Percentiles rank a stretch among this genome's conserved stretches.
These are phyloP conservation scores for Ophiocordyceps camponoti-floridani DNA, from an alignment of 2,329 filamentous ascomycete species.

Conservation along the genomic window DNA sequence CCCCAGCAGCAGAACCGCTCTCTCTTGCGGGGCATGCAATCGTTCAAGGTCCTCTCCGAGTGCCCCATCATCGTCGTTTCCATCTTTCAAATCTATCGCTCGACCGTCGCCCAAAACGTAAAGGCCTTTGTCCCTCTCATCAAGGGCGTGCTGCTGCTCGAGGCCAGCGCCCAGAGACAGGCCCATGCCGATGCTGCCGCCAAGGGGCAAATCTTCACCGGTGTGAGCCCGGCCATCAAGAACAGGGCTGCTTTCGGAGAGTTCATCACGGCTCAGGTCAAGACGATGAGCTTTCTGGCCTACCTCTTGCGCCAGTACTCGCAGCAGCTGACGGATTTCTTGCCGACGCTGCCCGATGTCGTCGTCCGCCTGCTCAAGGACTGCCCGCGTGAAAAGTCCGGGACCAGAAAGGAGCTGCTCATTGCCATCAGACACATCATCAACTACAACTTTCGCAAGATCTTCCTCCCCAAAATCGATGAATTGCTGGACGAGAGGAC, in stretches of 20 bases:
- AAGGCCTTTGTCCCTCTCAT: slow-evolving; percentile 87
- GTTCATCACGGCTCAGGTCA: slow-evolving; percentile 94
- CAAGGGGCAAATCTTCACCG: slow-evolving; percentile 70
- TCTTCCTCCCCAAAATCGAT: slow-evolving; percentile 88
- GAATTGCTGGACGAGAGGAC: slow-evolving; percentile 88
- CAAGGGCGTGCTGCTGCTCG: slow-evolving; percentile 71
- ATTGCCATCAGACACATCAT: slow-evolving; percentile 97
- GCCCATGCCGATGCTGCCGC: slow-evolving; percentile 73
- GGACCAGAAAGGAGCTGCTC: slow-evolving; percentile 81
- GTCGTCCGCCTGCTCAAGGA: slow-evolving; percentile 85
- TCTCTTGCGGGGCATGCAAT: slow-evolving; percentile 86
- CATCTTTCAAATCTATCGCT: slow-evolving; percentile 84
- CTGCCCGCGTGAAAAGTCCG: slow-evolving; percentile 85
- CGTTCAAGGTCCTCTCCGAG: slow-evolving; percentile 94
- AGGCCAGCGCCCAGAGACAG: slow-evolving; percentile 84
- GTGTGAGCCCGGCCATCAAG: slow-evolving; percentile 83
- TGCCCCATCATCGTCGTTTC: slow-evolving; percentile 98
- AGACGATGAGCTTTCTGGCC: slow-evolving; percentile 97
- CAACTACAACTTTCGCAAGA: slow-evolving; percentile 94
- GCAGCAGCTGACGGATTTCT: slow-evolving; percentile 71
- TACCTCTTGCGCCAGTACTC: slow-evolving; percentile 82
- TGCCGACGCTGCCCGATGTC: slow-evolving; percentile 70
- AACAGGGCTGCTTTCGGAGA: slow-evolving; percentile 91
- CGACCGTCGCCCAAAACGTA: slow-evolving; percentile 66
- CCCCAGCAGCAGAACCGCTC: slow-evolving; percentile 65